phyloP scores from a whole-genome alignment of 75 land plant species.

The Cunninghamia lanceolata region DNA sequence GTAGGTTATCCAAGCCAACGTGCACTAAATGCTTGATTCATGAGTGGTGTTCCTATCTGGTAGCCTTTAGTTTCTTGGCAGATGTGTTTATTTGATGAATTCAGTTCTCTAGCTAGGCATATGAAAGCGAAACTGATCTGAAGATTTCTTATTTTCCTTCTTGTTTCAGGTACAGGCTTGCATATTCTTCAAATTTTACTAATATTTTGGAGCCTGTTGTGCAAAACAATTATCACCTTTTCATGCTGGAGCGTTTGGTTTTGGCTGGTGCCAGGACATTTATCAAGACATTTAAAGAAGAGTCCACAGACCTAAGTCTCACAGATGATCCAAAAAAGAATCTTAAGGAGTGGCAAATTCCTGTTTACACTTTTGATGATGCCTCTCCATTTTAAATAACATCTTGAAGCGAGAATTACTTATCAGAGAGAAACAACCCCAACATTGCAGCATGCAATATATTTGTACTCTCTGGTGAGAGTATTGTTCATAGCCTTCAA shows the following conservation, averaged over 20 bases:
- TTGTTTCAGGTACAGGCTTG: slow-evolving; percentile 69
- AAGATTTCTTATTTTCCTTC: neutral
- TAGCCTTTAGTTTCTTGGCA: neutral
- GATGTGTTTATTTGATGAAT: neutral
- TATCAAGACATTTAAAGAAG: slow-evolving; percentile 79
- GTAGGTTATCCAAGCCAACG: slow-evolving; percentile 27
- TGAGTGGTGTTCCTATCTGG: neutral
- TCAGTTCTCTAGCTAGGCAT: neutral
- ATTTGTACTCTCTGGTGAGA: neutral
- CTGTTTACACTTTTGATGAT: slow-evolving; percentile 55
- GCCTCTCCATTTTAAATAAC: neutral
- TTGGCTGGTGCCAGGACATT: slow-evolving; percentile 69
- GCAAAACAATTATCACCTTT: slow-evolving; percentile 86
- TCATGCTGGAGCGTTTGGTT: slow-evolving; percentile 83
- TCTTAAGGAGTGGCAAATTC: slow-evolving; percentile 64
- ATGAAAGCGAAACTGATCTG: neutral
- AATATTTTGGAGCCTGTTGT: slow-evolving; percentile 66
- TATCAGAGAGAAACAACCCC: neutral
- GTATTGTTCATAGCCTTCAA: neutral
- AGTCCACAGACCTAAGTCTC: slow-evolving; percentile 66
- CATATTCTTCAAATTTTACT: slow-evolving; percentile 69
- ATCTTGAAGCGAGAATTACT: neutral
- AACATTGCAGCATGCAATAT: neutral
- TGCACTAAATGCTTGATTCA: neutral
- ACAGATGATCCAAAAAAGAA: slow-evolving; percentile 91